phyloP scores from a whole-genome alignment of 139 green algal genomes.

The Yamagishiella unicocca region DNA sequence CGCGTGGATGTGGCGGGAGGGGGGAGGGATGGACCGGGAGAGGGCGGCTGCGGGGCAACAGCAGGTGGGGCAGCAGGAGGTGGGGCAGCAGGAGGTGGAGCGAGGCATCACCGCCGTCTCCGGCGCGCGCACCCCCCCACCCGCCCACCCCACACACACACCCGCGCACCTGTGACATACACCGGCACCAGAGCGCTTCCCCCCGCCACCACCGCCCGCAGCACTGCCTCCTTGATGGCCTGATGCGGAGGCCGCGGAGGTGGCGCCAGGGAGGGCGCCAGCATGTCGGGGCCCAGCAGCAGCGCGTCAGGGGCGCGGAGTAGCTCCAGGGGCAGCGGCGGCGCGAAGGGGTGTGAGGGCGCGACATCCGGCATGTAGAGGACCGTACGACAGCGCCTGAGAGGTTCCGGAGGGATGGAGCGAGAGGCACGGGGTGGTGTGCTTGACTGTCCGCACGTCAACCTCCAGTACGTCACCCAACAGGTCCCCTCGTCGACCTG shows the following conservation, averaged over 20 bases:
- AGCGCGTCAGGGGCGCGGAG: constrained; percentile 1
- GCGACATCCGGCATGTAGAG: constrained; percentile 34
- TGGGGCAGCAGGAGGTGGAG: neutral
- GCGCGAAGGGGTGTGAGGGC: constrained; percentile 34
- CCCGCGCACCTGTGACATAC: neutral
- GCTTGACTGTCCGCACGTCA: too few relatives aligned
- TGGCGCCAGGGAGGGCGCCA: neutral
- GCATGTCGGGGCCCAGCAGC: constrained; percentile 13
- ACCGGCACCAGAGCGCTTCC: constrained; percentile 18
- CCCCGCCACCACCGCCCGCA: constrained; percentile 10
- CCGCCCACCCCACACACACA: neutral
- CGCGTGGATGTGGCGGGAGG: neutral
- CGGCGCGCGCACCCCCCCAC: too few relatives aligned
- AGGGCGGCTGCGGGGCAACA: neutral
- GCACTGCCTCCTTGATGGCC: constrained; percentile 17
- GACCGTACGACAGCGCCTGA: constrained; percentile 40
- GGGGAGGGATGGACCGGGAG: neutral
- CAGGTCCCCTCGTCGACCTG: too few relatives aligned
- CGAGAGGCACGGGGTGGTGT: too few relatives aligned
- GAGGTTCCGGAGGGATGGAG: neutral
- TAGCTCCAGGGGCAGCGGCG: constrained; percentile 26
- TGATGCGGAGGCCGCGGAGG: neutral
- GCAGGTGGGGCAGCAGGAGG: neutral
- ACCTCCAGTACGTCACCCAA: too few relatives aligned
- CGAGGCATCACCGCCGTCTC: neutral